These are phyloP conservation scores for Bryopsis sp. DNA, from an alignment of 139 green algal species.

Conservation along the genomic window DNA sequence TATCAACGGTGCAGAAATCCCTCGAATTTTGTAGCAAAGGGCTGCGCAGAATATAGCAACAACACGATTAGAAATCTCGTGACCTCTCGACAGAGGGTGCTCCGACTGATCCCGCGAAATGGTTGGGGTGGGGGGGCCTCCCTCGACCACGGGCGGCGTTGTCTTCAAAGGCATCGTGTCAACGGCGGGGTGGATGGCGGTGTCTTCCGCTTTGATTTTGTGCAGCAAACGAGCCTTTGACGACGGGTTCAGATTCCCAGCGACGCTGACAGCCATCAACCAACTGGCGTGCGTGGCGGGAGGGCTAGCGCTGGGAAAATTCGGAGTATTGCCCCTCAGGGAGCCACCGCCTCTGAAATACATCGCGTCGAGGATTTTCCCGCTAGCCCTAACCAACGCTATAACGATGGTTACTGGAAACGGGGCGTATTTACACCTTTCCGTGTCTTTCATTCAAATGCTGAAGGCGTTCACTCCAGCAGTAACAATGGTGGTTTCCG, in stretches of 20 bases:
- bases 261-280: neutral
- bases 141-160: constrained; percentile 1
- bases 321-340: no score
- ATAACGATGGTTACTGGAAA: constrained; percentile 50
- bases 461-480: constrained; percentile 59
- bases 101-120: neutral
- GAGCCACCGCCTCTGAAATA: constrained; percentile 2
- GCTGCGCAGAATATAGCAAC: no score
- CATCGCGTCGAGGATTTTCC: neutral
- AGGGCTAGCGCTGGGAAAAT: neutral
- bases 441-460: constrained; percentile 63
- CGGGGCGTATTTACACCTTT: constrained; percentile 49
- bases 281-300: constrained; percentile 7
- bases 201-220: constrained; percentile 51
- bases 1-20: no score
- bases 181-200: constrained; percentile 37
- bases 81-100: no score
- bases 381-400: constrained; percentile 15
- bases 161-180: neutral
- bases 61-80: no score
- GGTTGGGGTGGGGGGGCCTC: neutral
- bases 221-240: constrained; percentile 41
- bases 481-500: constrained; percentile 48
- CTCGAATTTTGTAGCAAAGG: no score
- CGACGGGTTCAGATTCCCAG: neutral